Base-by-base conservation (phyloP, 345 rosid genomes). In the Rhodomyrtus tomentosa region DNA sequence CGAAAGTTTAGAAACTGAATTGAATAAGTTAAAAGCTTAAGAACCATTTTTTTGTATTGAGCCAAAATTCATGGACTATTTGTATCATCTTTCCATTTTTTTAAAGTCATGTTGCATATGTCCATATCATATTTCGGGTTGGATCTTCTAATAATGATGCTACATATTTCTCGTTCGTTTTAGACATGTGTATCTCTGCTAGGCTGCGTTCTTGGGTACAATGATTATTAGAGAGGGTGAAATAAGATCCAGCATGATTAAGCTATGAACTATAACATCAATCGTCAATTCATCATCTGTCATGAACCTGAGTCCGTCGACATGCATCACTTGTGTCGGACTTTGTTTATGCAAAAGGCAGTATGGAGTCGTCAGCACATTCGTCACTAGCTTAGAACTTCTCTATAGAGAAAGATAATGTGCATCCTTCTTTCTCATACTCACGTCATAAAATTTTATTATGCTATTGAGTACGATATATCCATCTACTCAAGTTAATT, bases 291-390 rank as follows among this genome's bases (percentile, higher is more conserved):
- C 22, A 15, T 29, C 11, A 1, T 15, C 40, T 5, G 3, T 29
- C 73, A 4, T 0, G 0, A 29, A 14, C 15, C 73, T 59, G 27
- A 59, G 40, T 59, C 2, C 73, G 7, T 29, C 0, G 22, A 29
- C 73, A 29, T 29, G 11, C 40, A 15, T 29, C 0, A 8, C 0
- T 0, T 59, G 11, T 18, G 24, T 21, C 1, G 0, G 45, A 18
- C 76, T 62, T 62, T 32, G 8, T 18, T 21, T 18, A 32, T 62
- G 4, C 1, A 62, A 7, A 29, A 62, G 12, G 3, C 0, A 29
- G 1, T 0, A 7, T 16, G 11, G 0, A 1, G 5, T 29, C 21
- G 0, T 58, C 0, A 29, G 5, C 29, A 59, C 29, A 29, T 14
- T 59, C 1, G 29, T 59, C 10, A 29, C 1, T 59, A 29, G 3